Conservation (phyloP, 306 rosid species). For the Alnus rubra region DNA sequence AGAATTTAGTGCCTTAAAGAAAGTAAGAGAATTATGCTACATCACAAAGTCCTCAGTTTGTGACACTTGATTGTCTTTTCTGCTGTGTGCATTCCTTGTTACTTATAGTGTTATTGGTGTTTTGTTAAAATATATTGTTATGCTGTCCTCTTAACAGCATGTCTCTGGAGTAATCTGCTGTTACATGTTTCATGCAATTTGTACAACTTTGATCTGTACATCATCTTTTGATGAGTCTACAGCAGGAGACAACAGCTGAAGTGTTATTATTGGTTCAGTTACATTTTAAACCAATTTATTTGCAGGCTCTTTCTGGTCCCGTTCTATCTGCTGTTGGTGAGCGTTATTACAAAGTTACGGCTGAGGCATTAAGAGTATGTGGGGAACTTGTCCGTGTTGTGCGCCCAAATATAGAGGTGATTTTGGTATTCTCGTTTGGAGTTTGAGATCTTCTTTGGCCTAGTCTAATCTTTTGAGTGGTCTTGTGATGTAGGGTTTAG, state of each 20-base stretch:
- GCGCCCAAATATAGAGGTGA: conserved; percentile 84
- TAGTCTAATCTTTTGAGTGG: conserved; percentile 30
- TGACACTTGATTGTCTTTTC: background rate
- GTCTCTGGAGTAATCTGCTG: background rate
- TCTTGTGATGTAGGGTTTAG: conserved; percentile 51
- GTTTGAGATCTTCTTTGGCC: conserved; percentile 15
- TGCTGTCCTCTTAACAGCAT: background rate
- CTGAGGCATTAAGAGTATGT: conserved; percentile 97
- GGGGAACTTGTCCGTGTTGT: conserved; percentile 95
- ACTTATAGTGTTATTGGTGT: background rate
- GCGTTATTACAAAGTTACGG: conserved; percentile 99
- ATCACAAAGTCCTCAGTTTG: conserved; percentile 1
- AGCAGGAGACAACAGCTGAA: background rate
- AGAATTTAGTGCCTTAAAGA: background rate
- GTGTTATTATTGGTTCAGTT: background rate
- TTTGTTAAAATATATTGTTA: background rate
- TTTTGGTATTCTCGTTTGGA: conserved; percentile 26
- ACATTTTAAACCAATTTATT: conserved; percentile 7
- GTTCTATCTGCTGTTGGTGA: conserved; percentile 95
- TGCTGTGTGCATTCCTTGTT: background rate
- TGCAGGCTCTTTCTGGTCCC: conserved; percentile 94
- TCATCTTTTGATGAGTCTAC: background rate
- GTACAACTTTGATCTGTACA: background rate
- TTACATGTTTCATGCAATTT: background rate
- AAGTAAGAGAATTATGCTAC: background rate